phyloP scores from a whole-genome alignment of 495 filamentous ascomycete species.

The Penicillium parvum region DNA sequence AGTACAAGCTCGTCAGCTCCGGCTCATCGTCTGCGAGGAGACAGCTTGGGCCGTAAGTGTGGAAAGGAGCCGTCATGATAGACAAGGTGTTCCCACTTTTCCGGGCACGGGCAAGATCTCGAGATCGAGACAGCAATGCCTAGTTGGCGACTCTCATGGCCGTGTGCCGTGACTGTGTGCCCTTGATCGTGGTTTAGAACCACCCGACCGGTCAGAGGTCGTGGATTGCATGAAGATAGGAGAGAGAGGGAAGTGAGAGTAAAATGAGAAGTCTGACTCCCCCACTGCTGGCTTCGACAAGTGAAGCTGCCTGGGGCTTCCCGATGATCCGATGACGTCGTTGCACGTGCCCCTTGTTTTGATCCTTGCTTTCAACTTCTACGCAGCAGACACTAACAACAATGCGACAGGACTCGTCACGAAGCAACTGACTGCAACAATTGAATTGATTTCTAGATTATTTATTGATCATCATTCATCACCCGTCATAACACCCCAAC shows the following conservation, averaged over 20 bases:
- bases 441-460: too few relatives aligned
- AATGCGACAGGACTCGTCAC: too few relatives aligned
- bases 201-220: constrained; percentile 1
- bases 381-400: too few relatives aligned
- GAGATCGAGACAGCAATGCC: constrained; percentile 16
- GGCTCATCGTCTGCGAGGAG: constrained; percentile 39
- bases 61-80: constrained; percentile 44
- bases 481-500: too few relatives aligned
- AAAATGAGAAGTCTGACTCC: not conserved
- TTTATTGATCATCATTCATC: too few relatives aligned
- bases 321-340: constrained; percentile 37
- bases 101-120: not conserved
- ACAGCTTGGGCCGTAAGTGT: constrained; percentile 54
- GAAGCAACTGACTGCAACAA: too few relatives aligned
- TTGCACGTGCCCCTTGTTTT: constrained; percentile 28
- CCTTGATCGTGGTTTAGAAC: constrained; percentile 4
- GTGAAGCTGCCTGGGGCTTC: constrained; percentile 13
- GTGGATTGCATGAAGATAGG: not conserved
- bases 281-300: not conserved
- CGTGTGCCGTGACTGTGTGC: constrained; percentile 1
- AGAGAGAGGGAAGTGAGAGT: not conserved
- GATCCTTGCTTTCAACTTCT: not conserved
- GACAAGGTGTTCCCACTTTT: constrained; percentile 12
- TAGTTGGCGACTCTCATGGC: constrained; percentile 20
- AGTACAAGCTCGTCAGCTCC: constrained; percentile 30